Base-by-base conservation (phyloP, 2,329 filamentous ascomycete genomes). In the Cladosporium sp. region DNA sequence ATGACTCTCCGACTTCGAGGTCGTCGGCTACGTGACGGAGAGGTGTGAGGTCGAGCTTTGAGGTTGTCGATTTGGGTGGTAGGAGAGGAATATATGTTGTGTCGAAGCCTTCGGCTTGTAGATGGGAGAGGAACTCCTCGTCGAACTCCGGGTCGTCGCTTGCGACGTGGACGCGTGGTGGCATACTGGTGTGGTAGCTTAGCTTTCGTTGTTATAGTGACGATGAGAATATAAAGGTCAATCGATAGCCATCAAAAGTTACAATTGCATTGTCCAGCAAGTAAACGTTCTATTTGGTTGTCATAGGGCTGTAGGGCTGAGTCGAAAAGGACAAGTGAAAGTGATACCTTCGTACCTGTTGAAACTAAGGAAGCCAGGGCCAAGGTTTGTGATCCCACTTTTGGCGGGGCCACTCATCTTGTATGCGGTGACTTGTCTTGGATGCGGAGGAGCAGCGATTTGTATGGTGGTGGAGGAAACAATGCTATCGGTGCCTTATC, bases 21-120 rank as follows among this genome's bases (percentile, higher is more conserved):
- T 72, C 67, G 54, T 74, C 69, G 58, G 70, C 68, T 5, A 79
- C 66, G 37, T 66, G 64, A 35, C 70, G 68, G 12, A 78, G 58
- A 7, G 66, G 61, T 8, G 40, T 47, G 8, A 55, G 40, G 40
- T 45, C 39, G 52, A 45, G 40, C 6, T 60, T 65, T 5, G 59
- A 64, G 65, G 74, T 77, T 15, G 62, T 52, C 37, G 70, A 66
- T 8, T 56, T 55, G 36, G 62, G 60, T 25, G 66, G 62, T 3
- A 64, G 56, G 42, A 59, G 63, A 1, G 74, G 71, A 3, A 77
- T 64, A 57, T 74, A 76, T 19, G 64, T 69, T 6, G 71, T 70
- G 35, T 74, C 67, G 68, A 73, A 78, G 57, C 75, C 73, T 61
- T 78, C 75, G 58, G 75, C 70, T 60, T 68, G 68, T 64, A 75